These are phyloP conservation scores for Coemansia umbellata DNA, from an alignment of 192 early-diverging fungal genomes.

Conservation along the genomic window DNA sequence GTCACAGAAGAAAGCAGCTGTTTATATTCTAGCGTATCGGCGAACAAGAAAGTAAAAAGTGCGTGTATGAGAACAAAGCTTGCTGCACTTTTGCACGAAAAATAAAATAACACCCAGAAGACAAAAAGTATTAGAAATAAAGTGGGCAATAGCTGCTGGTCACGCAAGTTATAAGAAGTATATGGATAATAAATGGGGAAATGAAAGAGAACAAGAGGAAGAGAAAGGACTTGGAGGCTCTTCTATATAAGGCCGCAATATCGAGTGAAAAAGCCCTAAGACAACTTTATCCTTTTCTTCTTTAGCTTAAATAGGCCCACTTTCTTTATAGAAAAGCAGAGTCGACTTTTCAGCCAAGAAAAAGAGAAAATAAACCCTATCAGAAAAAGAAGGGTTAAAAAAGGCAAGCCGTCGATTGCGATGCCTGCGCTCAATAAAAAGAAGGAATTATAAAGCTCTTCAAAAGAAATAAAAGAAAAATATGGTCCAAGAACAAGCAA, in stretches of 20 bases:
- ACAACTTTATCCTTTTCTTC: not conserved
- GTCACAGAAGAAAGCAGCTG: no score
- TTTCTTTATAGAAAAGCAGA: not conserved
- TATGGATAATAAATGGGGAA: not conserved
- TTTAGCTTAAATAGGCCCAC: not conserved
- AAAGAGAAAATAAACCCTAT: not conserved
- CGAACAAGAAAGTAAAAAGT: no score
- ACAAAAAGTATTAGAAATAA: no score
- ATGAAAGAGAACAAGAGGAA: slow-evolving; percentile 9
- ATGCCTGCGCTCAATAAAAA: no score
- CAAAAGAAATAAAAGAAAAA: slow-evolving; percentile 2
- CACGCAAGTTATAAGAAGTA: no score
- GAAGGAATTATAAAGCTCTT: not conserved
- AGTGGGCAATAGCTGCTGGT: no score
- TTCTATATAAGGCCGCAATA: slow-evolving; percentile 3
- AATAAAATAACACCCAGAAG: no score
- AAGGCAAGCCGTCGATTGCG: no score
- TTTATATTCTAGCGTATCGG: no score
- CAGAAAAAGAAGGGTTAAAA: slow-evolving; percentile 1
- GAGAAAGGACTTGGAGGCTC: not conserved
- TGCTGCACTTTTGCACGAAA: no score
- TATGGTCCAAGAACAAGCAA: slow-evolving; percentile 3
- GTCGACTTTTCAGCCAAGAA: not conserved
- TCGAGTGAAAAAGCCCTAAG: not conserved
- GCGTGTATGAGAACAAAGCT: no score